Base-by-base conservation (phyloP, 2,329 filamentous ascomycete species). In the Ophioceras dolichostomum region DNA sequence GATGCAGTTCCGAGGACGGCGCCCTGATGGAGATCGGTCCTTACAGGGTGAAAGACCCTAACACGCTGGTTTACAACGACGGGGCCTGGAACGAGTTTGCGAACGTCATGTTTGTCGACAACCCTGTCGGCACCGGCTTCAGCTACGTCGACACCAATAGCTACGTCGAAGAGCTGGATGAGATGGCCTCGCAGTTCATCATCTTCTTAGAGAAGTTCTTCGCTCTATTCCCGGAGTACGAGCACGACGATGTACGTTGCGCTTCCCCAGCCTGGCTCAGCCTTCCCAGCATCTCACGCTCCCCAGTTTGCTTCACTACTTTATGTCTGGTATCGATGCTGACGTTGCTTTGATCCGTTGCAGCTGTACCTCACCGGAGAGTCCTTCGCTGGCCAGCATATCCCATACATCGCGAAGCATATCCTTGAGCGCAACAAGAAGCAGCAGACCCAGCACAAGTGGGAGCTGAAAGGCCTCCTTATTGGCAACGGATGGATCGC, bases 21-120 rank as follows among this genome's bases (percentile, higher is more conserved):
- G 87, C 86, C 3, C 60, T 96, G 67, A 96, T 96, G 73, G 91
- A 98, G 59, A 76, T 98, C 45, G 91, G 91, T 0, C 91, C 91
- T 2, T 98, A 95, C 58, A 71, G 91, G 45, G 64, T 98, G 40
- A 80, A 82, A 52, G 73, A 89, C 46, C 73, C 82, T 60, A 70
- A 60, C 68, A 79, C 51, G 4, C 64, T 98, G 40, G 67, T 67
- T 40, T 78, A 85, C 56, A 95, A 95, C 57, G 81, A 93, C 39
- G 91, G 91, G n/a, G 88, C 87, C 1, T 98, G 93, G 93, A 83
- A 94, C 58, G 89, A 98, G 63, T 98, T 96, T 53, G 86, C 91
- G 45, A 98, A 98, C 52, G 60, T 98, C 36, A 74, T 98, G 41
- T 98, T 98, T 54, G 85, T 98, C 42, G 91, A 98, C 54, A 93